phyloP scores from a whole-genome alignment of 2,329 filamentous ascomycete genomes.

The Colletotrichum viniferum region DNA sequence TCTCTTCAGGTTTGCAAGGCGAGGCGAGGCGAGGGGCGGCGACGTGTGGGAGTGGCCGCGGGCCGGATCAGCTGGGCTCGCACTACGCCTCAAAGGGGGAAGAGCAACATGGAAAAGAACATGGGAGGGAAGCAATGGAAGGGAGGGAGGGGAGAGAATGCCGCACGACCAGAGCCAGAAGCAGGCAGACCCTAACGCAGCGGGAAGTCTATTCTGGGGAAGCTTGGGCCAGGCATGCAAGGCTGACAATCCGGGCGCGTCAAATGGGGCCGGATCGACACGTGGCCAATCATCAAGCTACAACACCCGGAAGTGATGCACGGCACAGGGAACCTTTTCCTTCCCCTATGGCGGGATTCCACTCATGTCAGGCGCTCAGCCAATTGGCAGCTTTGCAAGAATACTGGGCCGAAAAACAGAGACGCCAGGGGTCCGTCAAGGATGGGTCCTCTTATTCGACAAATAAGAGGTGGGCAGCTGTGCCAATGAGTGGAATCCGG shows the following conservation, averaged over 20 bases:
- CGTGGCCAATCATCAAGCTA: background rate
- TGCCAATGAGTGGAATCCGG: background rate
- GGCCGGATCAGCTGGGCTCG: background rate
- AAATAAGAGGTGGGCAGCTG: background rate
- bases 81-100: background rate
- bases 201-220: slow-evolving; percentile 18
- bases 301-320: background rate
- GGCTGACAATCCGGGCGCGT: background rate
- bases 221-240: slow-evolving; percentile 6
- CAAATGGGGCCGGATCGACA: background rate
- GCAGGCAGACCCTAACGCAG: slow-evolving; percentile 4
- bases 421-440: background rate
- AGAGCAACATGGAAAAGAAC: background rate
- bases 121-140: background rate
- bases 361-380: background rate
- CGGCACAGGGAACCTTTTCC: background rate
- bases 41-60: background rate
- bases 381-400: background rate
- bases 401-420: background rate
- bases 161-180: background rate
- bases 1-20: background rate
- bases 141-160: background rate
- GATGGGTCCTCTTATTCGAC: background rate
- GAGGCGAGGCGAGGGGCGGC: background rate
- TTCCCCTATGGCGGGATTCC: background rate